Conservation (phyloP, 106 monocot species). For the Platanthera zijinensis region DNA sequence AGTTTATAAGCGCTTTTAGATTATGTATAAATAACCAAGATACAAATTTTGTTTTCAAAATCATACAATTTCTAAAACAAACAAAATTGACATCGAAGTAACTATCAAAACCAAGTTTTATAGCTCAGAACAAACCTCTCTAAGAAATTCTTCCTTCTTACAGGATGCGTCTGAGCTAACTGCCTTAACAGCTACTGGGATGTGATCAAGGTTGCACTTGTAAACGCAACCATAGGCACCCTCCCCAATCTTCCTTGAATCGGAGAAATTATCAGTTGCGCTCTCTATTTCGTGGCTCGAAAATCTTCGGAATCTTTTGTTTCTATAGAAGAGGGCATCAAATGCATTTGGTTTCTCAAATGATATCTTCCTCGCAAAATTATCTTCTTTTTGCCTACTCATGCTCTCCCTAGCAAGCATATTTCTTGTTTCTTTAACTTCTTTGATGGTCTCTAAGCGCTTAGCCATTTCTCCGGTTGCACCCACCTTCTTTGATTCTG, state of each 20-base stretch:
- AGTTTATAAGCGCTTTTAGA: background rate
- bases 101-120: background rate
- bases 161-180: slow-evolving; percentile 42
- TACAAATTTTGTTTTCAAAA: too few relatives aligned
- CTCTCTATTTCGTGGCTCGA: slow-evolving; percentile 57
- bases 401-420: slow-evolving; percentile 35
- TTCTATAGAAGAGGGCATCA: slow-evolving; percentile 31
- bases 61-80: too few relatives aligned
- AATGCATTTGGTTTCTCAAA: slow-evolving; percentile 34
- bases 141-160: slow-evolving; percentile 69
- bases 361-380: slow-evolving; percentile 24
- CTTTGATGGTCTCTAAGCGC: slow-evolving; percentile 39
- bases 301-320: slow-evolving; percentile 46
- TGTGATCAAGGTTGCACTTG: slow-evolving; percentile 71
- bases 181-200: slow-evolving; percentile 83
- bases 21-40: background rate
- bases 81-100: too few relatives aligned
- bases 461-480: slow-evolving; percentile 52
- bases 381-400: slow-evolving; percentile 42
- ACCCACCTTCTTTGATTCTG: slow-evolving; percentile 45
- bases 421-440: slow-evolving; percentile 36
- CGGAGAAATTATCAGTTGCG: slow-evolving; percentile 87
- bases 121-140: slow-evolving; percentile 45
- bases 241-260: slow-evolving; percentile 71
- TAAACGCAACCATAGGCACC: slow-evolving; percentile 85